phyloP scores from a whole-genome alignment of 73 alveolate genomes.

The Paramecium sonneborni region DNA sequence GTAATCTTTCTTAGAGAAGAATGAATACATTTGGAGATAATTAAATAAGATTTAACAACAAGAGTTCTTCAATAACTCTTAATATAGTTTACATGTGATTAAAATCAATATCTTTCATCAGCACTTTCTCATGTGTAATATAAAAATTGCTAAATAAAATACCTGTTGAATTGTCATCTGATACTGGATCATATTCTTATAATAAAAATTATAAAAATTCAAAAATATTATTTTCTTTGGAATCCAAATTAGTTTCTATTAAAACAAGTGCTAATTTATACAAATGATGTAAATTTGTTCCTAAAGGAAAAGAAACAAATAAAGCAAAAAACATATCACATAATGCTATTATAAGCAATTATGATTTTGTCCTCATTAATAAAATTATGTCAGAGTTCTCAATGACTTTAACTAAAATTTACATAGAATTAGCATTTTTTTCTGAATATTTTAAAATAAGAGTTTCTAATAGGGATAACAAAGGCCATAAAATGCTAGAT shows the following conservation, averaged over 20 bases:
- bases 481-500: slow-evolving; percentile 32
- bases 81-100: neutral
- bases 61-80: neutral
- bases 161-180: neutral
- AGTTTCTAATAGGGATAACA: neutral
- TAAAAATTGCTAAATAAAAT: neutral
- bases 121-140: neutral
- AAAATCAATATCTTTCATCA: neutral
- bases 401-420: neutral
- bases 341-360: neutral
- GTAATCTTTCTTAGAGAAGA: neutral
- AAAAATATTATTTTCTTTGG: neutral
- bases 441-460: neutral
- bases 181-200: slow-evolving; percentile 7
- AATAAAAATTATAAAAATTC: neutral
- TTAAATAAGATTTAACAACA: neutral
- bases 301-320: neutral
- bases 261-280: neutral
- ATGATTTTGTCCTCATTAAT: neutral
- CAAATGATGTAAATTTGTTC: neutral
- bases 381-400: neutral
- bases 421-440: neutral
- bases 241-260: neutral
- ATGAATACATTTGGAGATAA: neutral
- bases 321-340: slow-evolving; percentile 13